A percentile compares a stretch with the other conserved stretches of the same genome.
phyloP scores from a whole-genome alignment of 1,284 basidiomycete genomes.

The Moesziomyces aphidis region DNA sequence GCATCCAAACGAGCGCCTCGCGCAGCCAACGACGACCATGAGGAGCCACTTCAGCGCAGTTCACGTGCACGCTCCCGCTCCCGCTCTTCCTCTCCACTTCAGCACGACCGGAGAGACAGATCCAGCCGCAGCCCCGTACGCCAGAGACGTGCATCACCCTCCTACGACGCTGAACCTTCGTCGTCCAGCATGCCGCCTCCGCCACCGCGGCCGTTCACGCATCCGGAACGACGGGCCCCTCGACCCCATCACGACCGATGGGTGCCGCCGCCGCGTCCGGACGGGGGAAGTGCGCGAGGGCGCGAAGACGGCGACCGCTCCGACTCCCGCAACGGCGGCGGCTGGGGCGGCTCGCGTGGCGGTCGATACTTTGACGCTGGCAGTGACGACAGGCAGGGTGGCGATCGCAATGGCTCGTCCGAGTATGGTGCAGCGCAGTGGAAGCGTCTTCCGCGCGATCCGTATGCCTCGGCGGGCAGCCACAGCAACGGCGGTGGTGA shows the following conservation, averaged over 20 bases:
- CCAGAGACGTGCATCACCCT: constrained; percentile 17
- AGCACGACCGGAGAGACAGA: background rate
- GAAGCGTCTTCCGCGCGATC: constrained; percentile 41
- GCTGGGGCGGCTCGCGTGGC: constrained; percentile 9
- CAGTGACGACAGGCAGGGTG: background rate
- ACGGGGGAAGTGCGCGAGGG: background rate
- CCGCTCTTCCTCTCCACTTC: constrained; percentile 6
- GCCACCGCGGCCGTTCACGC: constrained; percentile 12
- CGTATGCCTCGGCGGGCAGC: constrained; percentile 30
- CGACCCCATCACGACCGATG: constrained; percentile 36
- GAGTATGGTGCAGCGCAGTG: constrained; percentile 45
- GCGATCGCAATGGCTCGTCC: constrained; percentile 1
- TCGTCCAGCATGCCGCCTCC: constrained; percentile 15
- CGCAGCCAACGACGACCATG: background rate
- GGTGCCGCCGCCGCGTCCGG: constrained; percentile 40
- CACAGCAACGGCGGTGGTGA: constrained; percentile 7
- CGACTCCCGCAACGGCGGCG: constrained; percentile 4
- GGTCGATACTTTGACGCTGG: constrained; percentile 32
- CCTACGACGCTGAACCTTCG: constrained; percentile 16
- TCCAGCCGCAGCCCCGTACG: background rate
- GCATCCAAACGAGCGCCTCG: constrained; percentile 25
- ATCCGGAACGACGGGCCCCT: constrained; percentile 38
- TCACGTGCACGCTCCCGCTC: constrained; percentile 1
- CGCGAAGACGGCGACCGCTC: constrained; percentile 1
- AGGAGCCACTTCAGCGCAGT: background rate